Conservation (phyloP, 768 basidiomycete genomes). For the Tylopilus felleus region DNA sequence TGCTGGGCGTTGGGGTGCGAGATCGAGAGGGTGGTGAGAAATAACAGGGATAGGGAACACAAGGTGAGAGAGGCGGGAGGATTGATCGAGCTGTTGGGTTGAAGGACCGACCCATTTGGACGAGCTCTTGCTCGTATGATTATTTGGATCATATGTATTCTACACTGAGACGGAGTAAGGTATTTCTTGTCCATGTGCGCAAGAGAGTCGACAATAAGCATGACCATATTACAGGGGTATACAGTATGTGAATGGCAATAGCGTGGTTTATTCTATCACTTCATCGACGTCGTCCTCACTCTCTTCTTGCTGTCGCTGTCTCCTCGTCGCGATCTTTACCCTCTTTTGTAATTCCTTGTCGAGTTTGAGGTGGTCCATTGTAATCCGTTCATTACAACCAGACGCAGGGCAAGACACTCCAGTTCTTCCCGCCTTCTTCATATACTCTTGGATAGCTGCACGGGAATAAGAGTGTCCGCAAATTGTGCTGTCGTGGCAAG, state of each 20-base stretch:
- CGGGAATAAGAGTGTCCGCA: slow-evolving; percentile 86
- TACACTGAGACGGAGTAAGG: neutral
- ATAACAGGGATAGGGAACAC: slow-evolving; percentile 60
- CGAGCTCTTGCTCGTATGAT: neutral
- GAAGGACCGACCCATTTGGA: slow-evolving; percentile 2
- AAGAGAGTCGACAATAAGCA: neutral
- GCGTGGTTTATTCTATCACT: slow-evolving; percentile 49
- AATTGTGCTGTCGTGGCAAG: slow-evolving; percentile 39
- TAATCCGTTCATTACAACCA: slow-evolving; percentile 64
- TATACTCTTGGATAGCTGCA: slow-evolving; percentile 63
- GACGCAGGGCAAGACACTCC: slow-evolving; percentile 62
- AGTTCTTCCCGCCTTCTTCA: slow-evolving; percentile 35
- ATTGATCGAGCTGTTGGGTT: slow-evolving; percentile 36
- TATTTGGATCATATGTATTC: neutral
- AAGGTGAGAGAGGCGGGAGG: slow-evolving; percentile 62
- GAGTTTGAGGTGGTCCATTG: slow-evolving; percentile 44
- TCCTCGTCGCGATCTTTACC: slow-evolving; percentile 55
- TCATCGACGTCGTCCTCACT: slow-evolving; percentile 38
- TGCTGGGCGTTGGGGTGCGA: slow-evolving; percentile 91
- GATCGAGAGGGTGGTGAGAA: slow-evolving; percentile 76
- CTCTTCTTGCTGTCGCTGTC: slow-evolving; percentile 41
- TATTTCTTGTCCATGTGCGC: neutral
- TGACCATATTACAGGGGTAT: slow-evolving; percentile 13
- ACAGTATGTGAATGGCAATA: neutral
- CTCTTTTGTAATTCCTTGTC: slow-evolving; percentile 62